A percentile compares a stretch with the other conserved stretches of the same genome.
Conservation (phyloP, 208 protist species). For the Acanthamoeba royreba region DNA sequence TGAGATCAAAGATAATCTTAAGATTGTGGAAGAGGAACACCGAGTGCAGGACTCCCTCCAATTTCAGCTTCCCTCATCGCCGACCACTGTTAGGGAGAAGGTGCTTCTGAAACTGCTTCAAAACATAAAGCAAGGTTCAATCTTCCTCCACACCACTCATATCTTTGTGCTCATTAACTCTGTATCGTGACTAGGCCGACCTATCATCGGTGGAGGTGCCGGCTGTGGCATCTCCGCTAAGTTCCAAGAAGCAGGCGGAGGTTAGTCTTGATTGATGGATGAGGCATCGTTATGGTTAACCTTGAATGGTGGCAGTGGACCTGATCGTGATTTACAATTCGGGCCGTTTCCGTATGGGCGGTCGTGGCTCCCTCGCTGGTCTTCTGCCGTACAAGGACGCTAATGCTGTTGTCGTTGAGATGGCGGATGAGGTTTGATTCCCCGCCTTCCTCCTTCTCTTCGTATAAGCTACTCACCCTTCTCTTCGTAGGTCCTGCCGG, state of each 20-base stretch:
- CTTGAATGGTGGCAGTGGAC: neutral
- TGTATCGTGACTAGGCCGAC: neutral
- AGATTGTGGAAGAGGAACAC: neutral
- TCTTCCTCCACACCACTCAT: neutral
- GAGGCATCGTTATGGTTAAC: neutral
- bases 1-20: neutral
- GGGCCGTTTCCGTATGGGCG: slow-evolving; percentile 27
- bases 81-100: neutral
- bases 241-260: slow-evolving; percentile 3
- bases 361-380: slow-evolving; percentile 1
- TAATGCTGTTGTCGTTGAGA: slow-evolving; percentile 32
- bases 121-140: neutral
- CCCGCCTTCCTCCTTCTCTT: neutral
- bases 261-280: neutral
- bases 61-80: neutral
- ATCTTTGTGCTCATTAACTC: neutral
- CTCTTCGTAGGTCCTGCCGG: neutral
- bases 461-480: neutral
- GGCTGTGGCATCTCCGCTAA: slow-evolving; percentile 42
- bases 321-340: slow-evolving; percentile 43
- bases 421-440: neutral
- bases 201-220: neutral
- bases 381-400: slow-evolving; percentile 45
- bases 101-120: neutral
- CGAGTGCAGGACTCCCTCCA: neutral